Conservation (phyloP, 78 protist species). For the Dictyostelium brefeldianum region DNA sequence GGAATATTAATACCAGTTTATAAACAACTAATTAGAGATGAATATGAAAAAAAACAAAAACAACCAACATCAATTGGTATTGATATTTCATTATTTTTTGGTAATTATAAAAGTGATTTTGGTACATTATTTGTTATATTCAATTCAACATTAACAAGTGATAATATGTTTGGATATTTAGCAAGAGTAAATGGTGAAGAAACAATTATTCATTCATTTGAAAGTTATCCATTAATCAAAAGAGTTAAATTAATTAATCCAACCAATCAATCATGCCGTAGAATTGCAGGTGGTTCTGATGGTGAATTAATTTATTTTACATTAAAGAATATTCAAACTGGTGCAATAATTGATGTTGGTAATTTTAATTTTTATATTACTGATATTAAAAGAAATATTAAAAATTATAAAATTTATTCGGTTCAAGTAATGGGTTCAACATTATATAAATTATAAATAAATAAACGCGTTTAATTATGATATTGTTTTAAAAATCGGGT, state of each 20-base stretch:
- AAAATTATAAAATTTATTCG: background rate
- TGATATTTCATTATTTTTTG: background rate
- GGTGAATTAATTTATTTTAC: background rate
- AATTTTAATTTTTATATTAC: background rate
- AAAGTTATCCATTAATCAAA: background rate
- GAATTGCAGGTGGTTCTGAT: background rate
- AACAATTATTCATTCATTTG: background rate
- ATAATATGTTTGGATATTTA: background rate
- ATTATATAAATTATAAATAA: slow-evolving; percentile 1
- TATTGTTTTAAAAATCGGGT: too few species aligned
- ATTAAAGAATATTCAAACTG: background rate
- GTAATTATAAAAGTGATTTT: background rate
- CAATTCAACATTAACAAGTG: background rate
- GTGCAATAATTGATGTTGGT: background rate
- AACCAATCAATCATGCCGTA: background rate
- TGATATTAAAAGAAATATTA: background rate
- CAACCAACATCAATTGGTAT: background rate
- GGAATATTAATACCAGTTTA: slow-evolving; percentile 40
- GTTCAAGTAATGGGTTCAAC: background rate
- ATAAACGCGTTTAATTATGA: background rate
- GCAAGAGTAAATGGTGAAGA: background rate
- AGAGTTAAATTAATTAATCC: background rate
- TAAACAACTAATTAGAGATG: slow-evolving; percentile 1
- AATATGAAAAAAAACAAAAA: background rate
- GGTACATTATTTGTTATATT: background rate